These are phyloP conservation scores for Malassezia cuniculi DNA, from an alignment of 1,284 basidiomycete genomes.

Conservation along the genomic window DNA sequence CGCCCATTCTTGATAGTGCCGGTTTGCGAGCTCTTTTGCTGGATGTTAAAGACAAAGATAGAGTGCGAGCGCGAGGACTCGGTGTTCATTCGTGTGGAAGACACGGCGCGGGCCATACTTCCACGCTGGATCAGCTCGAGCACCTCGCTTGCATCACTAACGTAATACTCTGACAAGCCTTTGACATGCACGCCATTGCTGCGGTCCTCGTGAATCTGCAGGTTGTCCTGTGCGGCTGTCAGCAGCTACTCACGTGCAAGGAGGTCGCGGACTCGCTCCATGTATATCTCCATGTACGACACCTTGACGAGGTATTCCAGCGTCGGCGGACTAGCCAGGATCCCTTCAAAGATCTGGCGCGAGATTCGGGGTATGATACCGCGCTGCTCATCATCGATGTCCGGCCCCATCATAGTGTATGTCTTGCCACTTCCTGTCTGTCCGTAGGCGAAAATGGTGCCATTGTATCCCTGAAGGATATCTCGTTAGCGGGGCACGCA, in stretches of 20 bases:
- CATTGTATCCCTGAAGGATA: slow-evolving; percentile 97
- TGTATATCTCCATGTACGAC: slow-evolving; percentile 99
- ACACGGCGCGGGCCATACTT: slow-evolving; percentile 75
- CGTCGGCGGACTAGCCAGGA: slow-evolving; percentile 84
- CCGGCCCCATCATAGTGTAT: slow-evolving; percentile 56
- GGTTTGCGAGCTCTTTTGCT: slow-evolving; percentile 88
- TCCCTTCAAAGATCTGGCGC: slow-evolving; percentile 96
- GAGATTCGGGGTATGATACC: slow-evolving; percentile 97
- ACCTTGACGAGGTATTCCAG: slow-evolving; percentile 98
- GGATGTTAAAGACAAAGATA: slow-evolving; percentile 94
- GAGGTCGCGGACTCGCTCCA: slow-evolving; percentile 89
- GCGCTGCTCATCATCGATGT: slow-evolving; percentile 63
- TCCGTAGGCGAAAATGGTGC: slow-evolving; percentile 78
- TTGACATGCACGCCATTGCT: slow-evolving; percentile 96
- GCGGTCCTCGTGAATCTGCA: slow-evolving; percentile 98
- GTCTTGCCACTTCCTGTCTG: slow-evolving; percentile 66
- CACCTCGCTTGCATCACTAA: slow-evolving; percentile 63
- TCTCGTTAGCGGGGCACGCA: slow-evolving; percentile 51
- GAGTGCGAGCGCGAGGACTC: slow-evolving; percentile 98
- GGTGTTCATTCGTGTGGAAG: slow-evolving; percentile 96
- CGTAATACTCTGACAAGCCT: slow-evolving; percentile 93
- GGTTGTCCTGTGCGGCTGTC: slow-evolving; percentile 88
- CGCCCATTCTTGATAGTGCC: slow-evolving; percentile 94
- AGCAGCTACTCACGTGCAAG: slow-evolving; percentile 66
- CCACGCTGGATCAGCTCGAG: slow-evolving; percentile 99